Conservation (phyloP, 129 eudicot genomes). For the Glebionis coronaria region DNA sequence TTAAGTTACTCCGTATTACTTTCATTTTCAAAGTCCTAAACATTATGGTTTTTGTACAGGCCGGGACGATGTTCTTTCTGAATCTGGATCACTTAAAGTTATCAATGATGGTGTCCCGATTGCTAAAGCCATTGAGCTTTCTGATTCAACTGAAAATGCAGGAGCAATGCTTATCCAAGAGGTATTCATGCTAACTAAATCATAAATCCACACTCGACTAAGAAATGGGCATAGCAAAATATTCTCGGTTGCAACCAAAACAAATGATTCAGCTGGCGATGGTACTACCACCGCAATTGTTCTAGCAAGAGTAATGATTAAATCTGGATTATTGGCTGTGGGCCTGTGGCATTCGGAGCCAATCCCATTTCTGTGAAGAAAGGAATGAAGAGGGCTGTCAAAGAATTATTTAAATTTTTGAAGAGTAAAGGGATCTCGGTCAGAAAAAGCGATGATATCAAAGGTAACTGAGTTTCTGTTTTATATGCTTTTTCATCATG, state of each 20-base stretch:
- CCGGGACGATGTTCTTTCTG: slow-evolving; percentile 80
- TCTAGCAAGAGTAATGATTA: slow-evolving; percentile 71
- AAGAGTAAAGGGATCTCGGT: slow-evolving; percentile 56
- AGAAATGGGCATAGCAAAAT: not conserved
- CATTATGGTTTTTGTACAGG: slow-evolving; percentile 35
- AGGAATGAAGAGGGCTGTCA: slow-evolving; percentile 64
- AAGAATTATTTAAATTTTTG: slow-evolving; percentile 44
- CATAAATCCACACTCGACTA: not conserved
- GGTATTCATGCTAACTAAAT: slow-evolving; percentile 32
- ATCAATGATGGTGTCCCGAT: slow-evolving; percentile 85
- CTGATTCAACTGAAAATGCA: slow-evolving; percentile 91
- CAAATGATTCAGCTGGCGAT: slow-evolving; percentile 77
- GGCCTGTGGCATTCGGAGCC: slow-evolving; percentile 65
- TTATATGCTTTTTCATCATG: not conserved
- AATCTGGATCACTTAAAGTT: slow-evolving; percentile 67
- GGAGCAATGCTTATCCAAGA: slow-evolving; percentile 77
- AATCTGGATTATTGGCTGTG: slow-evolving; percentile 56
- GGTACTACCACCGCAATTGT: slow-evolving; percentile 70
- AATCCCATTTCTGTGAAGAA: slow-evolving; percentile 63
- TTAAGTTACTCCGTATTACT: no score
- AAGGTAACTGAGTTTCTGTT: slow-evolving; percentile 35
- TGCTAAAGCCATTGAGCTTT: slow-evolving; percentile 76
- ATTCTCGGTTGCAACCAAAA: slow-evolving; percentile 53
- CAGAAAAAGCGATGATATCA: slow-evolving; percentile 57
- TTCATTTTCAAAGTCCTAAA: not conserved